phyloP scores from a whole-genome alignment of 768 basidiomycete species.

The Coprinopsis sp. region DNA sequence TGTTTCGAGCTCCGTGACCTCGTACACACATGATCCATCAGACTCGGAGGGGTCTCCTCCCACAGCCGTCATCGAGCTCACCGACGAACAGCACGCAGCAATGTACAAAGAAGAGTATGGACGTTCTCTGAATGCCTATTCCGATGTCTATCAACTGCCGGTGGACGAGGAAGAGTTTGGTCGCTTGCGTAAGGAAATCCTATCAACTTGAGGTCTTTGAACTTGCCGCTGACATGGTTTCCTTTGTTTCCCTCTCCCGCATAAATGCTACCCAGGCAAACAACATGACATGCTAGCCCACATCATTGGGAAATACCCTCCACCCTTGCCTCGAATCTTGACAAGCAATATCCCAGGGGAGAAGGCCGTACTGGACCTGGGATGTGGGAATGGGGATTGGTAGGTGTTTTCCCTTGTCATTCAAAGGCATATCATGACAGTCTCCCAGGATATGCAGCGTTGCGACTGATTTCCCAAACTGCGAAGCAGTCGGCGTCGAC shows the following conservation, averaged over 20 bases:
- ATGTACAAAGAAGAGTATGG: conserved; percentile 46
- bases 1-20: neutral
- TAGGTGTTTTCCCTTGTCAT: conserved; percentile 19
- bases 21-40: neutral
- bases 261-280: conserved; percentile 58
- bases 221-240: conserved; percentile 6
- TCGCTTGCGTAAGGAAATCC: conserved; percentile 50
- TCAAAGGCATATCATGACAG: neutral
- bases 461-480: conserved; percentile 67
- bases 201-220: neutral
- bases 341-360: conserved; percentile 32
- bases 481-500: conserved; percentile 69
- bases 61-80: neutral
- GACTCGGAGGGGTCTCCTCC: neutral
- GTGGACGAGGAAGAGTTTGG: conserved; percentile 75
- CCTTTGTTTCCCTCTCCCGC: no score
- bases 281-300: conserved; percentile 65
- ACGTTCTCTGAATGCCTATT: conserved; percentile 69
- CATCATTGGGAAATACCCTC: conserved; percentile 64
- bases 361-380: conserved; percentile 68
- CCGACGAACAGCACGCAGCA: neutral
- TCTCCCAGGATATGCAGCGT: conserved; percentile 65
- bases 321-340: conserved; percentile 54
- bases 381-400: conserved; percentile 80
- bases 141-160: conserved; percentile 73